Evolutionary conservation across 805 yeast species (phyloP), one percentile per base, ranked within the genome.

Genomic region (Blastobotrys parvus): DNA sequence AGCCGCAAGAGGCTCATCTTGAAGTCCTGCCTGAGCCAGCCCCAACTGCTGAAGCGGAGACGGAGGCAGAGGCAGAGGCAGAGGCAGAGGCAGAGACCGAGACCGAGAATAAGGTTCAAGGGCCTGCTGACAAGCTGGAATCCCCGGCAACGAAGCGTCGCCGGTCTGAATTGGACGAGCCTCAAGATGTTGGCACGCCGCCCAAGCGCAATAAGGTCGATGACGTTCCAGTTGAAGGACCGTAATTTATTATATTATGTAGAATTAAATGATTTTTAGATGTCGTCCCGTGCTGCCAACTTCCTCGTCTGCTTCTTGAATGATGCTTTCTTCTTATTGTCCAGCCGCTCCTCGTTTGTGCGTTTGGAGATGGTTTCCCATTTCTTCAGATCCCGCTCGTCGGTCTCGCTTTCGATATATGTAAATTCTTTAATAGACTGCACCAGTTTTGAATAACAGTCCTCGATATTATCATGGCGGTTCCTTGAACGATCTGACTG

Each of bases 401-500:
- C 65, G 1, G 68, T 61, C 40, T 77, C 83, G 1, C 60, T 63
- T 0, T 72, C 73, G 46, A 80, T 70, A 45, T 60, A 61, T 1
- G 74, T 74, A 1, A 60, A 58, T 1, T 59, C 58, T 46, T 68
- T 72, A 45, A 85, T 68, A 43, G 76, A 81, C 1, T 60, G 51
- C 3, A 74, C 62, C 10, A 85, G 66, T 56, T 81, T 82, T n/a
- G 62, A 60, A 45, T 75, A 74, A 50, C 94, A 85, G 20, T 71
- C 68, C 3, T 67, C 69, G 5, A 72, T 57, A 53, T 85, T 85
- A 7, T 61, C 62, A 11, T 74, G 77, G 49, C 86, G 67, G 15
- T 76, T 75, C 23, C 95, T 61, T 3, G 74, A 63, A 6, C 62
- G 55, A 45, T 83, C 89, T 27, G 81, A 72, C 48, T 77, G 81